Percentiles rank a stretch among this genome's conserved stretches.
Conservation (phyloP, 2,329 filamentous ascomycete species). For the Delphinella strobiligena region DNA sequence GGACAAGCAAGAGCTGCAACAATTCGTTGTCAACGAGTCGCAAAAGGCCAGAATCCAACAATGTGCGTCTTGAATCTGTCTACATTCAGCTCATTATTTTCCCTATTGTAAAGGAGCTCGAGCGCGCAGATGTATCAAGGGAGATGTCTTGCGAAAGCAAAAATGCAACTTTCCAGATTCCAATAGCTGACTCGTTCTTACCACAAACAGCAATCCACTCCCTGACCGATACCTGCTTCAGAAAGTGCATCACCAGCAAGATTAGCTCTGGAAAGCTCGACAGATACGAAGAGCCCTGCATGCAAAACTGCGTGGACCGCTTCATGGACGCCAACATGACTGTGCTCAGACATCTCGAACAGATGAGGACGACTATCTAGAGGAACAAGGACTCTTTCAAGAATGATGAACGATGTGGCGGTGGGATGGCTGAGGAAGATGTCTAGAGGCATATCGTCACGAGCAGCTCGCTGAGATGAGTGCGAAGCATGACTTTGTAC, state of each 20-base stretch:
- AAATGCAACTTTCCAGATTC: too few species aligned
- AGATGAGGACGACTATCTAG: slow-evolving; percentile 30
- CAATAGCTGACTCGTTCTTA: too few species aligned
- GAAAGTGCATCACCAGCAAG: slow-evolving; percentile 71
- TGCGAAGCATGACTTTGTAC: not conserved
- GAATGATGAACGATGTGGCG: not conserved
- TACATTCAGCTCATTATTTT: not conserved
- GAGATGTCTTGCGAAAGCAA: too few species aligned
- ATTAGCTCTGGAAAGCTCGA: slow-evolving; percentile 66
- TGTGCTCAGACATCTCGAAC: slow-evolving; percentile 75
- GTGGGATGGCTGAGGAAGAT: not conserved
- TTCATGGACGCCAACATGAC: slow-evolving; percentile 82
- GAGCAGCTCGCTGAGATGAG: not conserved
- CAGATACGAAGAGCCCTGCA: slow-evolving; percentile 65
- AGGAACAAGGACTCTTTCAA: not conserved
- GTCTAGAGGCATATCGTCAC: not conserved
- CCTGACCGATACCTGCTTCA: slow-evolving; percentile 76
- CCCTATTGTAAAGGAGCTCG: too few species aligned
- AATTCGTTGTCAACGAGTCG: slow-evolving; percentile 72
- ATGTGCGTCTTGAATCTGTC: slow-evolving; percentile 18
- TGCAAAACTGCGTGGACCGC: slow-evolving; percentile 85
- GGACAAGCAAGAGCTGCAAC: slow-evolving; percentile 79
- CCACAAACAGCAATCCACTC: slow-evolving; percentile 42
- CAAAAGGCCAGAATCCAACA: slow-evolving; percentile 66
- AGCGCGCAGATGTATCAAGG: not conserved